Evolutionary conservation across 306 rosid species (phyloP), one percentile per base, ranked within the genome.

Genomic region (Fagus sylvatica): DNA sequence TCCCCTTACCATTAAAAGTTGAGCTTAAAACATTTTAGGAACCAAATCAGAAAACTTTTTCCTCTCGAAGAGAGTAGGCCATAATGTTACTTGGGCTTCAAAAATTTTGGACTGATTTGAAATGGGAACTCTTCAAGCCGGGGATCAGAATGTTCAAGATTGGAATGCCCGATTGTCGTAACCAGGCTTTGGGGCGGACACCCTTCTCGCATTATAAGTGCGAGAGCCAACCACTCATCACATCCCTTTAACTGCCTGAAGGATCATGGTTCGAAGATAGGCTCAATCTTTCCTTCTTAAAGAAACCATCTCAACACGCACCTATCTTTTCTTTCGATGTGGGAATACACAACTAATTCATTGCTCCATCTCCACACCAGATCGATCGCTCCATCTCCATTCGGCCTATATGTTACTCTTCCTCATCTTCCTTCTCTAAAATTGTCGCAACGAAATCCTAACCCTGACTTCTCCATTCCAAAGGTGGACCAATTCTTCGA

Each of bases 161-260:
- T 75, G 32, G 96, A 74, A 86, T 77, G 91, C 77, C 97, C 92
- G 40, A 1, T 17, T 80, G 96, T 93, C 98, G 97, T 89, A 93
- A 93, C 97, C 86, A 91, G 97, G 93, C 91, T 49, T 80, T 43
- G 71, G 96, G 83, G 87, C 69, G 61, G 87, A 77, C 96, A 87
- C 94, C 84, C 96, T 51, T 40, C 96, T 83, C 89, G 79, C 91
- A 87, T 37, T 0, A 16, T 16, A 0, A 0, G 0, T 0, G 89
- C 91, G 79, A 85, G 81, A 46, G 2, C 4, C 28, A 1, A 84
- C 98, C 97, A 81, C 97, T 91, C 91, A 70, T 91, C 97, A 90
- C 15, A 40, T 91, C 97, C 90, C 98, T 7, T 49, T 85, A 2
- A 53, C 96, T 89, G 94, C 96, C 94, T 89, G 97, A 93, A 90